Evolutionary conservation across 805 yeast species (phyloP).

Genomic region (Metschnikowia anglica): DNA sequence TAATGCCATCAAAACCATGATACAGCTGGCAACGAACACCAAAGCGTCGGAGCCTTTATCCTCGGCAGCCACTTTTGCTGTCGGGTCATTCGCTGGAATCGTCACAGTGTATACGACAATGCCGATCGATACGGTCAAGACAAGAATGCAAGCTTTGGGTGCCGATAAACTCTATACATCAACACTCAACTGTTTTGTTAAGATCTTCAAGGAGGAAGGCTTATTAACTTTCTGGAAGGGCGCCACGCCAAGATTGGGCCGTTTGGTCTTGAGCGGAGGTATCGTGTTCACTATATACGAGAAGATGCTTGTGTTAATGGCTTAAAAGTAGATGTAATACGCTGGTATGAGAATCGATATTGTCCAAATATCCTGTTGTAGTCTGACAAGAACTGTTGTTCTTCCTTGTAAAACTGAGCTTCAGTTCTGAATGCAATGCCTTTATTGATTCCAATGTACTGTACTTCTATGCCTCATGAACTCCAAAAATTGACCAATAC

Average conservation of each 20-base stretch:
- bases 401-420: too few species aligned
- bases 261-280: slow-evolving; percentile 92
- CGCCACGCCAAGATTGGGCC: slow-evolving; percentile 93
- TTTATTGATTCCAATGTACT: neutral
- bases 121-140: slow-evolving; percentile 95
- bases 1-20: slow-evolving; percentile 75
- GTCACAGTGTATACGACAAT: slow-evolving; percentile 89
- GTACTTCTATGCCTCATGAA: neutral
- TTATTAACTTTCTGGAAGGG: slow-evolving; percentile 94
- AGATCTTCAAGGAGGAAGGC: slow-evolving; percentile 84
- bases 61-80: slow-evolving; percentile 75
- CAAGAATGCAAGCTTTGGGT: slow-evolving; percentile 93
- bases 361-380: too few species aligned
- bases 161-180: slow-evolving; percentile 68
- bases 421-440: too few species aligned
- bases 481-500: neutral
- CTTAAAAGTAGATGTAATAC: slow-evolving; percentile 23
- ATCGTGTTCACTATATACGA: slow-evolving; percentile 96
- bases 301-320: slow-evolving; percentile 68
- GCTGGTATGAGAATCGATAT: too few species aligned
- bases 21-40: slow-evolving; percentile 67
- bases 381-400: too few species aligned
- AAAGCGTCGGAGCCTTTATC: slow-evolving; percentile 74
- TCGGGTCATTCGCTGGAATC: slow-evolving; percentile 89
- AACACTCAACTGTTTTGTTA: slow-evolving; percentile 78